These are phyloP conservation scores for Albatrellus ellisii DNA, from an alignment of 768 basidiomycete genomes.

Conservation along the genomic window DNA sequence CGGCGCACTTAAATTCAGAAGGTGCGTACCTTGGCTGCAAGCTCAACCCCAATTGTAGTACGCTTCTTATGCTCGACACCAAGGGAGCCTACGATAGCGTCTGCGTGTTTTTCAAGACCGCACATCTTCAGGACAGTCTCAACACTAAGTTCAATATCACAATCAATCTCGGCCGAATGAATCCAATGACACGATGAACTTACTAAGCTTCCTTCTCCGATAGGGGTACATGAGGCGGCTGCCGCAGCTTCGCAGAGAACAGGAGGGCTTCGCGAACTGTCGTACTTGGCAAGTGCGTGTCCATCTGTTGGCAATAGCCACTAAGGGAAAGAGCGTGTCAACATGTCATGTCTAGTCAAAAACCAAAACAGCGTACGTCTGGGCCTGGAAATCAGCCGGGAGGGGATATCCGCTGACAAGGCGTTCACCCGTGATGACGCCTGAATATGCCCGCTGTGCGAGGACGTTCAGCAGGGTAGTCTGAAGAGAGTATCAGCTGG, in stretches of 20 bases:
- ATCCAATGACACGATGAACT: conserved; percentile 13
- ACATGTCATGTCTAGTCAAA: conserved; percentile 22
- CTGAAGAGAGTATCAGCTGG: conserved; percentile 12
- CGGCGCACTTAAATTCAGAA: neutral
- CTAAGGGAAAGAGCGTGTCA: conserved; percentile 19
- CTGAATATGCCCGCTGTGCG: conserved; percentile 25
- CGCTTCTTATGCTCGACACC: conserved; percentile 68
- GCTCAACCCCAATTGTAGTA: conserved; percentile 77
- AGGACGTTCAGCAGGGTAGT: conserved; percentile 39
- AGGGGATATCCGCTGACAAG: conserved; percentile 32
- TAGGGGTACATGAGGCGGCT: conserved; percentile 50
- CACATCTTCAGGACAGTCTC: conserved; percentile 47
- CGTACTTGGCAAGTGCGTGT: conserved; percentile 62
- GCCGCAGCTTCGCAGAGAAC: conserved; percentile 71
- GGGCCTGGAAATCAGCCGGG: conserved; percentile 38
- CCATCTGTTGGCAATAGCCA: conserved; percentile 81
- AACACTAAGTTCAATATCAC: conserved; percentile 22
- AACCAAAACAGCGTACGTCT: conserved; percentile 27
- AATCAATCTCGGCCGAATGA: neutral
- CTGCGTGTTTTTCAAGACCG: conserved; percentile 49
- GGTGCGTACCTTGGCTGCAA: conserved; percentile 52
- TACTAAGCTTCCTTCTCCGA: conserved; percentile 74
- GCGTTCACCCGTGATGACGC: conserved; percentile 28
- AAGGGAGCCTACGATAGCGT: conserved; percentile 56
- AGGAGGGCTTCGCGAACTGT: conserved; percentile 75